Conservation (phyloP, 2,329 filamentous ascomycete genomes). For the Fusarium beomiforme region DNA sequence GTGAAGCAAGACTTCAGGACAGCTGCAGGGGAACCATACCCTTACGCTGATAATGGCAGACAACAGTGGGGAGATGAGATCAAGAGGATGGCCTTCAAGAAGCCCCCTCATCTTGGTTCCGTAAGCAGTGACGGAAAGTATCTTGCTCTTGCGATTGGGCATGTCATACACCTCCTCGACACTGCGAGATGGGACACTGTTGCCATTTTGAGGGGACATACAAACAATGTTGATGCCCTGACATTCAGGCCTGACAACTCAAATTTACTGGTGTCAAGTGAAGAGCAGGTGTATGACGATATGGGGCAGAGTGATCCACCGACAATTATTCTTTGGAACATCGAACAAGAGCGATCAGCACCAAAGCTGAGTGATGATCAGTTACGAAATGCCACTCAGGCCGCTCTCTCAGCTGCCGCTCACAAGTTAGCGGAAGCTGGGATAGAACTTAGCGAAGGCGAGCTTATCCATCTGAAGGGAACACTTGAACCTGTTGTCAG, state of each 20-base stretch:
- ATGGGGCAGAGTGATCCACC: not conserved
- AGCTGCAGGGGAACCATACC: not conserved
- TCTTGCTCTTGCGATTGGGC: constrained; percentile 1
- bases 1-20: constrained; percentile 15
- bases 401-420: not conserved
- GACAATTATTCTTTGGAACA: constrained; percentile 17
- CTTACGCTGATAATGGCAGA: constrained; percentile 3
- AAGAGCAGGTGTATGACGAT: not conserved
- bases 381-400: not conserved
- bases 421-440: not conserved
- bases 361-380: not conserved
- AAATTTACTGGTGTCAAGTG: constrained; percentile 1
- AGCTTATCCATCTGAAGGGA: not conserved
- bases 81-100: not conserved
- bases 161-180: constrained; percentile 10
- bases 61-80: constrained; percentile 15
- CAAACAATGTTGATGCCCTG: not conserved
- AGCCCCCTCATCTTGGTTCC: not conserved
- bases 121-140: not conserved
- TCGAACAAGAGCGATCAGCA: not conserved
- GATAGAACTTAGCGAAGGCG: not conserved
- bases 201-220: constrained; percentile 17
- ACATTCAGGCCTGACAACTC: constrained; percentile 2
- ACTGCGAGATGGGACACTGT: constrained; percentile 1
- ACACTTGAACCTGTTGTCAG: not conserved